phyloP scores from a whole-genome alignment of 345 rosid genomes.

The Populus nigra region DNA sequence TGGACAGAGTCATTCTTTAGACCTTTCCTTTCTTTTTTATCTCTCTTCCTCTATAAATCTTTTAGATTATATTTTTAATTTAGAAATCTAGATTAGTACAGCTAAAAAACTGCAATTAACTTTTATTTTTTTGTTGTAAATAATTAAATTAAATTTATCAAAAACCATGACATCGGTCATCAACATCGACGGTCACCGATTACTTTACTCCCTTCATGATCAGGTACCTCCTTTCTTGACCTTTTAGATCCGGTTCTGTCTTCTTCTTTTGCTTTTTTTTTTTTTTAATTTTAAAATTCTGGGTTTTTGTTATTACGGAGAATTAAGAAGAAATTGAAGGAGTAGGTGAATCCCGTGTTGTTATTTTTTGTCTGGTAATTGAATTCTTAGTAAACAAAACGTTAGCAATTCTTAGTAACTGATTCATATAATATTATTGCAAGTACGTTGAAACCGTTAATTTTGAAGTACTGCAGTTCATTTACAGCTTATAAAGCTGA shows the following conservation, averaged over 20 bases:
- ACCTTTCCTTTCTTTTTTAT: neutral
- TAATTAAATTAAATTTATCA: neutral
- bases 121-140: neutral
- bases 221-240: constrained; percentile 22
- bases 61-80: neutral
- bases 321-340: neutral
- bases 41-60: neutral
- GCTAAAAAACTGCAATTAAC: neutral
- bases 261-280: too few species aligned
- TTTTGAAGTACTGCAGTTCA: neutral
- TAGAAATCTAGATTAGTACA: neutral
- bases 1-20: constrained; percentile 6
- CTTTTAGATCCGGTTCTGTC: neutral
- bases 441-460: neutral
- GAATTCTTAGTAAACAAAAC: neutral
- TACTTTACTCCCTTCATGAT: constrained; percentile 25
- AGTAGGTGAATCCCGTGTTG: neutral
- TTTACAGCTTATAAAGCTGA: neutral
- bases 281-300: neutral
- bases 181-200: constrained; percentile 16
- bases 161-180: constrained; percentile 26
- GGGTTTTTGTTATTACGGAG: neutral
- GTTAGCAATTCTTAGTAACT: neutral
- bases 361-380: neutral
- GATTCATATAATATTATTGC: neutral